Conservation (phyloP, 208 protist genomes). For the Wallacemonas sp. region DNA sequence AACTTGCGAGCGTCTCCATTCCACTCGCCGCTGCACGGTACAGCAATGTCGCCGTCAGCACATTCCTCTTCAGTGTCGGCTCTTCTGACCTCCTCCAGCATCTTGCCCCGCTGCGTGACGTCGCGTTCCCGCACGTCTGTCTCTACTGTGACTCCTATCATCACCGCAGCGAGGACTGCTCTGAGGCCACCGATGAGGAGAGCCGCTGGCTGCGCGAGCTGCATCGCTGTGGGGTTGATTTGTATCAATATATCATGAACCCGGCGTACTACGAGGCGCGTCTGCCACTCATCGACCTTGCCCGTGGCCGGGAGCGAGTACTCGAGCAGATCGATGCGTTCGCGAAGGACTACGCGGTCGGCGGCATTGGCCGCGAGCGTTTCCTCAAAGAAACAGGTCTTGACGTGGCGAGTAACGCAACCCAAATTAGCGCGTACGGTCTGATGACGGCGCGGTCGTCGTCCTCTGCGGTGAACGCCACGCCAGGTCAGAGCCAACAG, state of each 20-base stretch:
- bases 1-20: constrained; percentile 71
- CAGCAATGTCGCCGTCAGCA: constrained; percentile 78
- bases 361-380: constrained; percentile 59
- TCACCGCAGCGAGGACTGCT: constrained; percentile 69
- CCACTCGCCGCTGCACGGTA: constrained; percentile 83
- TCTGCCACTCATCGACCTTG: constrained; percentile 59
- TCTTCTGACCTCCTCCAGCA: constrained; percentile 74
- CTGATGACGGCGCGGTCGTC: constrained; percentile 2
- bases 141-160: constrained; percentile 82
- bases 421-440: constrained; percentile 29
- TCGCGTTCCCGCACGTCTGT: constrained; percentile 81
- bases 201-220: constrained; percentile 70
- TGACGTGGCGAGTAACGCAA: constrained; percentile 12
- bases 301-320: constrained; percentile 53
- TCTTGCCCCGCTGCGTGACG: constrained; percentile 56
- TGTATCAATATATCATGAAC: constrained; percentile 73
- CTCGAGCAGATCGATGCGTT: constrained; percentile 59
- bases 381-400: constrained; percentile 79
- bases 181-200: constrained; percentile 46
- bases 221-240: constrained; percentile 50
- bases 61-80: constrained; percentile 77
- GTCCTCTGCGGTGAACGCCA: neutral
- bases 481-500: neutral
- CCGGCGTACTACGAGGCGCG: constrained; percentile 67
- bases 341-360: constrained; percentile 70